These are phyloP conservation scores for Mycena rosella DNA, from an alignment of 768 basidiomycete genomes.

Conservation along the genomic window DNA sequence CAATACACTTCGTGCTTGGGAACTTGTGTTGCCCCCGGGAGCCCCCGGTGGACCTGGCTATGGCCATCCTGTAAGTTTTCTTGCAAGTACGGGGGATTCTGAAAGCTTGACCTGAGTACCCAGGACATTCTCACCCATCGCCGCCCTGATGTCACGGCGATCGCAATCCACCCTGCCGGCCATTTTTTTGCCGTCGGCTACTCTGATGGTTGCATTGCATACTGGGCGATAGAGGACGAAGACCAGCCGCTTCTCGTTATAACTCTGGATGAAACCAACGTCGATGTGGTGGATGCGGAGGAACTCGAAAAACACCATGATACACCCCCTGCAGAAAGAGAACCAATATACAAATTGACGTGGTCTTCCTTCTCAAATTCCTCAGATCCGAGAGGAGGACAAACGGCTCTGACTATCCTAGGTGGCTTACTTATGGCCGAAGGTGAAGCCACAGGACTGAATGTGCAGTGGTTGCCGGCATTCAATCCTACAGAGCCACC, in stretches of 20 bases:
- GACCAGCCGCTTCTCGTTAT: conserved; percentile 81
- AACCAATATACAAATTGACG: conserved; percentile 88
- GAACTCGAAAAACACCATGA: conserved; percentile 58
- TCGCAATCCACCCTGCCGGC: conserved; percentile 80
- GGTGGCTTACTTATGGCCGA: conserved; percentile 71
- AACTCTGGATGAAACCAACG: conserved; percentile 69
- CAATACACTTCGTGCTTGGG: conserved; percentile 71
- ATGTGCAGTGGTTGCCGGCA: conserved; percentile 75
- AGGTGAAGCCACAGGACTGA: conserved; percentile 71
- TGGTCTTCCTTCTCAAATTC: conserved; percentile 86
- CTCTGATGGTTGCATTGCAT: conserved; percentile 84
- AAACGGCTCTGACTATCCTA: conserved; percentile 79
- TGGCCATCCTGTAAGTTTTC: conserved; percentile 58
- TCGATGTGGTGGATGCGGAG: conserved; percentile 65
- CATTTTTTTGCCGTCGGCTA: conserved; percentile 87
- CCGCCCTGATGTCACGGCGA: conserved; percentile 73
- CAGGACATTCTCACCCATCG: conserved; percentile 81
- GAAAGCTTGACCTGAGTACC: neutral
- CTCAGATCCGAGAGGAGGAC: conserved; percentile 73
- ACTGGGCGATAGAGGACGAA: conserved; percentile 87
- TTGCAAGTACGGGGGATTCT: neutral
- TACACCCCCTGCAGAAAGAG: conserved; percentile 51
- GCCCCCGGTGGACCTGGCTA: conserved; percentile 85
- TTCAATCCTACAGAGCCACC: conserved; percentile 68
- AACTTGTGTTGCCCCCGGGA: conserved; percentile 80